Base-by-base conservation (phyloP, 768 basidiomycete genomes). In the Kwoniella europaea region DNA sequence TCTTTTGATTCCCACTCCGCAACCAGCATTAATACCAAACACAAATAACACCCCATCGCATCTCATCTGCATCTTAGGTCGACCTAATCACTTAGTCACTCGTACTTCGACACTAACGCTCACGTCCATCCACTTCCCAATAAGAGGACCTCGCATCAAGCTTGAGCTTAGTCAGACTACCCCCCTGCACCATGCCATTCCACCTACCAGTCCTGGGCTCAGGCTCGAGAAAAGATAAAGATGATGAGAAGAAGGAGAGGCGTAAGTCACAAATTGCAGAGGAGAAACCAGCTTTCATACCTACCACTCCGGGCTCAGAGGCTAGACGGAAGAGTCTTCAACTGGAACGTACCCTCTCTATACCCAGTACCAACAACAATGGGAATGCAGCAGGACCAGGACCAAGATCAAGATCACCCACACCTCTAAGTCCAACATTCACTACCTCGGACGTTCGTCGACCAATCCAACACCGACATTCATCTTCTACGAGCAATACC, bases 171-270 rank as follows among this genome's bases (percentile, higher is more conserved):
- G 35, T 35, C 35, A 35, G n/a, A n/a, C n/a, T n/a, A n/a, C n/a
- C n/a, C 35, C 6, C 18, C 20, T 29, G 7, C 50, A 54, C 35
- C 2, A 75, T 75, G 74, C 74, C 74, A 16, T 63, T 75, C 20
- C 74, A 75, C 29, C 56, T 75, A 10, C 74, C 74, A 7, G 68
- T 65, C 44, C 63, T 74, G 44, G 66, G 65, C 35, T 35, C 35
- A 35, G 6, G 35, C 35, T 35, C 35, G 0, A 35, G 35, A 9
- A 35, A 35, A 12, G 52, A 58, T 42, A 60, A 60, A 13, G 22
- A 62, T 43, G 53, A 67, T 18, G 41, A 62, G 22, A 41, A 65
- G n/a, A 44, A 66, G 53, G 62, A 67, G 22, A 65, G 16, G n/a
- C 54, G 52, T 20, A 68, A 58, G 56, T 42, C 54, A n/a, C 57